Percentiles rank a stretch among this genome's conserved stretches.
Evolutionary conservation across 148 eudicot species (phyloP).

Genomic region (Salicornia ramosissima): DNA sequence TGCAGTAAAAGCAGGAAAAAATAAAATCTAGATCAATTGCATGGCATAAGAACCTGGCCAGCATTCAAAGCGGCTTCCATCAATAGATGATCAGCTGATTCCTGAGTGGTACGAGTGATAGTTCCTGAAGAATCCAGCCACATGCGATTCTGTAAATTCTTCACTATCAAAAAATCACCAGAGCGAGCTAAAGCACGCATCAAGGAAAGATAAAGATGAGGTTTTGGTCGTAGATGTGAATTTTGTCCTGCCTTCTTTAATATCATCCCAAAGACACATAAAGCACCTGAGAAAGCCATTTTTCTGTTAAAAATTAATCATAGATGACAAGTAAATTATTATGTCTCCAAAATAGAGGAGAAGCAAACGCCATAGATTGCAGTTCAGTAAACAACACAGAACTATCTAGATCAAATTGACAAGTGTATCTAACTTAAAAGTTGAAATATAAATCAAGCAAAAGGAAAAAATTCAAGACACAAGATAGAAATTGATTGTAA

Average conservation of each 20-base stretch:
- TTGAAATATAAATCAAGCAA: not conserved
- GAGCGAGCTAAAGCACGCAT: slow-evolving; percentile 60
- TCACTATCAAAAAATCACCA: slow-evolving; percentile 52
- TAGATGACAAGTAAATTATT: not conserved
- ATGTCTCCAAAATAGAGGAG: not conserved
- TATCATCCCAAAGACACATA: slow-evolving; percentile 56
- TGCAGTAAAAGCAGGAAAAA: not conserved
- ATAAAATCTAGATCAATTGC: not conserved
- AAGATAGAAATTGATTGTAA: not conserved
- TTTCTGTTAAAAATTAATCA: not conserved
- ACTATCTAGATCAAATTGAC: not conserved
- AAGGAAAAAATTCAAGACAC: not conserved
- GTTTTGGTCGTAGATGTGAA: slow-evolving; percentile 51
- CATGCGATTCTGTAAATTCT: slow-evolving; percentile 46
- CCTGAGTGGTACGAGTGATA: slow-evolving; percentile 35
- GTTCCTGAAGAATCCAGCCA: slow-evolving; percentile 61
- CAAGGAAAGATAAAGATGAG: slow-evolving; percentile 67
- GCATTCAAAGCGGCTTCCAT: slow-evolving; percentile 69
- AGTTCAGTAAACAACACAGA: not conserved
- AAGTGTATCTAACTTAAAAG: not conserved
- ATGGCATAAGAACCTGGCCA: slow-evolving; percentile 47
- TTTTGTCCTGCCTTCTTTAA: slow-evolving; percentile 38
- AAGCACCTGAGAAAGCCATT: slow-evolving; percentile 37
- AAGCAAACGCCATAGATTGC: not conserved
- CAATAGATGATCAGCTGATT: slow-evolving; percentile 61